Conservation (phyloP, 768 basidiomycete genomes). For the Collybia nuda region DNA sequence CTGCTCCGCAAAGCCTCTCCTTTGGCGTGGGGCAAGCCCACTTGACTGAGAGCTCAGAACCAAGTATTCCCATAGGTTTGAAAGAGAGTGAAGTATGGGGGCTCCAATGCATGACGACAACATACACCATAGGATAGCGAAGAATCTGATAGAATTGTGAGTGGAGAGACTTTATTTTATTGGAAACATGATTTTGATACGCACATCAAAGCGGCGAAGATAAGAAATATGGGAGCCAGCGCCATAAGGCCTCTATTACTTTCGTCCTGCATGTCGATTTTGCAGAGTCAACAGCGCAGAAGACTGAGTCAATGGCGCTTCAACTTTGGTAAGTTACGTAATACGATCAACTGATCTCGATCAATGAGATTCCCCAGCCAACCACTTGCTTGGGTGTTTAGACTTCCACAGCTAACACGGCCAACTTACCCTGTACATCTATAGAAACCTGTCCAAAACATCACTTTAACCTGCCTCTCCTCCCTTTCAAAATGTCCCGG, state of each 20-base stretch:
- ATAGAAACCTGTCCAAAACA: no score
- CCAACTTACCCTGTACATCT: no score
- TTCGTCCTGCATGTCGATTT: conserved; percentile 11
- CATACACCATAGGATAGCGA: conserved; percentile 62
- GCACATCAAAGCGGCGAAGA: conserved; percentile 49
- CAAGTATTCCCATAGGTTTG: conserved; percentile 47
- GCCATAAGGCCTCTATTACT: conserved; percentile 22
- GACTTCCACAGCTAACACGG: background rate
- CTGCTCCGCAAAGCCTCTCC: conserved; percentile 41
- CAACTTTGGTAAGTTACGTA: background rate
- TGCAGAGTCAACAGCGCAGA: no score
- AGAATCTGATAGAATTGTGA: conserved; percentile 30
- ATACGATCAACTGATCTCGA: conserved; percentile 2
- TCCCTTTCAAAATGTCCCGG: background rate
- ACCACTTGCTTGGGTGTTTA: background rate
- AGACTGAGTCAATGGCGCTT: background rate
- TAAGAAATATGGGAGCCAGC: conserved; percentile 40
- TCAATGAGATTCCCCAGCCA: background rate
- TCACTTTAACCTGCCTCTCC: background rate
- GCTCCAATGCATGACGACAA: conserved; percentile 67
- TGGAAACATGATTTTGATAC: conserved; percentile 1
- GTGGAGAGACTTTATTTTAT: conserved; percentile 5
- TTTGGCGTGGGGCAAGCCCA: conserved; percentile 23
- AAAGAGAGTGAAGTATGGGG: conserved; percentile 41
- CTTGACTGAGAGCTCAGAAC: conserved; percentile 37